Evolutionary conservation across 2,329 filamentous ascomycete genomes (phyloP).

Genomic region (Cryphonectria japonica): DNA sequence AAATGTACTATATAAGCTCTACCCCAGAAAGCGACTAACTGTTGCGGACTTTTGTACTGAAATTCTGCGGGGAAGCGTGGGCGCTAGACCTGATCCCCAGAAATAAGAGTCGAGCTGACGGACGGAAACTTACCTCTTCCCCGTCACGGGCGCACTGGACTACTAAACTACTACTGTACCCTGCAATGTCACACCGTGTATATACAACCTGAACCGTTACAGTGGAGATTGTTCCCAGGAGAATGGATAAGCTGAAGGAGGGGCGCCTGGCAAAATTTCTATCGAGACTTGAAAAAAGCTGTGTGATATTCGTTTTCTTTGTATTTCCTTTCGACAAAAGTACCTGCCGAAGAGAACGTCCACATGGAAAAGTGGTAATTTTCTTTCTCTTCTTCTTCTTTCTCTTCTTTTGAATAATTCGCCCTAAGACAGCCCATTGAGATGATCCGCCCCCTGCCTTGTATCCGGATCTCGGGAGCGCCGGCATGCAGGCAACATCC

Average conservation of each 20-base stretch:
- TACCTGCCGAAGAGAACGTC: not conserved
- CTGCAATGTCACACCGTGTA: not conserved
- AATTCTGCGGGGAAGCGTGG: constrained; percentile 8
- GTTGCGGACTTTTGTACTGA: not conserved
- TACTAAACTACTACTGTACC: not conserved
- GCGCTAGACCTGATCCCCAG: not conserved
- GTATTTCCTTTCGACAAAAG: no score
- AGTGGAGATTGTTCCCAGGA: not conserved
- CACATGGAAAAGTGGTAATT: not conserved
- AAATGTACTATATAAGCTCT: not conserved
- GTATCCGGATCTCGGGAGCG: not conserved
- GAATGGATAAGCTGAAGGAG: no score
- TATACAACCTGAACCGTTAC: not conserved
- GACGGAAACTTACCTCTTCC: not conserved
- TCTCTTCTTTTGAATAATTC: not conserved
- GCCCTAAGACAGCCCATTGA: not conserved
- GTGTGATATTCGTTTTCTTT: no score
- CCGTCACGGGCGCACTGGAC: not conserved
- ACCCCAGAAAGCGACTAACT: not conserved
- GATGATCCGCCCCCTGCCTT: not conserved
- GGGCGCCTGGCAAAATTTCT: not conserved
- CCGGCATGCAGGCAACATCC: not conserved
- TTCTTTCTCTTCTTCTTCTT: no score
- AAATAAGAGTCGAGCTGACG: not conserved
- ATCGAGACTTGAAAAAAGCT: not conserved